phyloP scores from a whole-genome alignment of 2,329 filamentous ascomycete genomes.

The Paramyrothecium sp. region DNA sequence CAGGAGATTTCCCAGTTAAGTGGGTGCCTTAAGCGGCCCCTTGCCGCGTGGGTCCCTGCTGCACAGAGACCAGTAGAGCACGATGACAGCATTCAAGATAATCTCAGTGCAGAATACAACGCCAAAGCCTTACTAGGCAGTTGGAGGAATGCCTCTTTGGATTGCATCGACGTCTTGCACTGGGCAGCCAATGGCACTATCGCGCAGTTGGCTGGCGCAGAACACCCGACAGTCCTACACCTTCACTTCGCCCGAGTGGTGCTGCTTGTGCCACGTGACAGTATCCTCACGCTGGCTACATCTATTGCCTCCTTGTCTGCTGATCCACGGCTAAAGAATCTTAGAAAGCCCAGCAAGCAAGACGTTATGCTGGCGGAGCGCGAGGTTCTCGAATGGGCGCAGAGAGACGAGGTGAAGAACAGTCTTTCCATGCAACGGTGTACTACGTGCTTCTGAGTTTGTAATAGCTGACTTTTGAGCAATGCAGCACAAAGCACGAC shows the following conservation, averaged over 20 bases:
- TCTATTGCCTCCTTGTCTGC: conserved; percentile 19
- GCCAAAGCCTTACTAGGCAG: no score
- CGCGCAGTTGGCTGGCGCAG: conserved; percentile 45
- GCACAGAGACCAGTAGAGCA: conserved; percentile 2
- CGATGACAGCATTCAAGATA: background rate
- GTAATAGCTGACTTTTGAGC: background rate
- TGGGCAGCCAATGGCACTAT: conserved; percentile 55
- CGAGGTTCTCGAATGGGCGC: conserved; percentile 32
- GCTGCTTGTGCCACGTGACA: conserved; percentile 45
- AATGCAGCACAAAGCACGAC: conserved; percentile 39
- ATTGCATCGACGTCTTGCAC: conserved; percentile 54
- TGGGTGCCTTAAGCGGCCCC: conserved; percentile 11
- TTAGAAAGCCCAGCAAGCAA: conserved; percentile 11
- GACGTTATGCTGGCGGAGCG: conserved; percentile 14
- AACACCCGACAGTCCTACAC: conserved; percentile 54
- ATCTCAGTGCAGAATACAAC: no score
- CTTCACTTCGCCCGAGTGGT: conserved; percentile 53
- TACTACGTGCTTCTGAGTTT: no score
- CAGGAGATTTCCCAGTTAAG: conserved; percentile 13
- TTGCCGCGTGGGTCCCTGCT: conserved; percentile 16
- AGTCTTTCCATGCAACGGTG: no score
- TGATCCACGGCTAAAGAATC: background rate
- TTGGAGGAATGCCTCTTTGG: conserved; percentile 44
- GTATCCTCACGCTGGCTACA: conserved; percentile 41
- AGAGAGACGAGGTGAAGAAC: conserved; percentile 21